phyloP scores from a whole-genome alignment of 805 yeast genomes.

The Pichia eremophila region DNA sequence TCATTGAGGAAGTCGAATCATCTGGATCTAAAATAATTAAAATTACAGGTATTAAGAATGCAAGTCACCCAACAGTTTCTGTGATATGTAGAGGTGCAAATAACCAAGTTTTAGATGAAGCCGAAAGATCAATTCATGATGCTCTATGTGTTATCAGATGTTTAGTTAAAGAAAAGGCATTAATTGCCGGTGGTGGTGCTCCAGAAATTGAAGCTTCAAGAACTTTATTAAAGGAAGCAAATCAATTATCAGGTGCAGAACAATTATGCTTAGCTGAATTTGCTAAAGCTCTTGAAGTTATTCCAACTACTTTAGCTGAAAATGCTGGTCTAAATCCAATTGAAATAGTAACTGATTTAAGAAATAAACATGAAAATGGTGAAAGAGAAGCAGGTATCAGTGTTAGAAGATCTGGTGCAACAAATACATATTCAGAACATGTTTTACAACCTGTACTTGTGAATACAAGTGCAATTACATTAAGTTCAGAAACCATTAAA shows the following conservation, averaged over 20 bases:
- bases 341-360: slow-evolving; percentile 82
- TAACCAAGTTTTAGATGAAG: slow-evolving; percentile 80
- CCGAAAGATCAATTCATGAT: slow-evolving; percentile 95
- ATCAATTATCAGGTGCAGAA: slow-evolving; percentile 71
- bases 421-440: slow-evolving; percentile 86
- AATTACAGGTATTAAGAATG: slow-evolving; percentile 69
- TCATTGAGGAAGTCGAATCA: slow-evolving; percentile 83
- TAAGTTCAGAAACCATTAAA: slow-evolving; percentile 95
- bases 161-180: slow-evolving; percentile 76
- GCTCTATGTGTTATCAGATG: slow-evolving; percentile 91
- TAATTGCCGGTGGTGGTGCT: slow-evolving; percentile 98
- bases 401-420: slow-evolving; percentile 87
- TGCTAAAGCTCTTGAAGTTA: slow-evolving; percentile 84
- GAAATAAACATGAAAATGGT: slow-evolving; percentile 85
- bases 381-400: slow-evolving; percentile 93
- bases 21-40: slow-evolving; percentile 86
- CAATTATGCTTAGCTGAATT: slow-evolving; percentile 87
- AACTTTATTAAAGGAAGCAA: slow-evolving; percentile 60
- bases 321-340: slow-evolving; percentile 91
- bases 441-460: slow-evolving; percentile 95
- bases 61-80: slow-evolving; percentile 62
- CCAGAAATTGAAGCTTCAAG: slow-evolving; percentile 89
- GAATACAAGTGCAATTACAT: slow-evolving; percentile 83
- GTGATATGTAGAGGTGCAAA: slow-evolving; percentile 95
- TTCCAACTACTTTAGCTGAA: slow-evolving; percentile 91